Evolutionary conservation across 2,329 filamentous ascomycete genomes (phyloP), one percentile per base, ranked within the genome.

Genomic region (Cordyceps militaris): DNA sequence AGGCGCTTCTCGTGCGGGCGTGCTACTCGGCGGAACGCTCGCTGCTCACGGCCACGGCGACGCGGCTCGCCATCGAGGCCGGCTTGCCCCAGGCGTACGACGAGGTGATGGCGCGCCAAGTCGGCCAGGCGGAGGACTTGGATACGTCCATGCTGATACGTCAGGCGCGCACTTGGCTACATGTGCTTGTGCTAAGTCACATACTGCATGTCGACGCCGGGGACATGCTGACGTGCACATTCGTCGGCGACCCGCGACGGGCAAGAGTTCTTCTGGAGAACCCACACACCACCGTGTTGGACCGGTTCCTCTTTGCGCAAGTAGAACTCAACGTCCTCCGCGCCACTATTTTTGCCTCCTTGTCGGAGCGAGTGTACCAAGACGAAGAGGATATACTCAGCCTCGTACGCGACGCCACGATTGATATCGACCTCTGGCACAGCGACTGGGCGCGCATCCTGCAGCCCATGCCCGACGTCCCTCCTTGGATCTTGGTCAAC

Each of bases 1-100:
- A 83, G 57, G 78, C 79, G 3, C 68, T 83, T 7, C 65, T 81
- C 0, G 68, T 82, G 1, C 71, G 78, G 50, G 78, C 79, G 0
- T 79, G 77, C 56, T 83, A 82, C 60, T 76, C 76, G 0, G 72
- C 80, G 4, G 79, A 81, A 54, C 72, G 79, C 0, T 79, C 76
- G 8, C 63, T 81, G 1, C 66, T 82, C 0, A 67, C 79, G 3
- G 76, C 78, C 0, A 72, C 79, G 44, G 79, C 79, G 1, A 72
- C 76, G 4, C 70, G 76, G 38, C 78, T 81, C 70, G 78, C 79
- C 1, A 66, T 80, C 1, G 76, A 80, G 40, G 62, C 80, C 5
- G 71, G 73, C 1, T 64, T 82, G 0, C 73, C 76, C 57, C 63
- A 74, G 60, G 69, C 75, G 13, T 74, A 74, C 65, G 68, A 74